phyloP scores from a whole-genome alignment of 345 rosid genomes.

The Gossypium rotundifolium region DNA sequence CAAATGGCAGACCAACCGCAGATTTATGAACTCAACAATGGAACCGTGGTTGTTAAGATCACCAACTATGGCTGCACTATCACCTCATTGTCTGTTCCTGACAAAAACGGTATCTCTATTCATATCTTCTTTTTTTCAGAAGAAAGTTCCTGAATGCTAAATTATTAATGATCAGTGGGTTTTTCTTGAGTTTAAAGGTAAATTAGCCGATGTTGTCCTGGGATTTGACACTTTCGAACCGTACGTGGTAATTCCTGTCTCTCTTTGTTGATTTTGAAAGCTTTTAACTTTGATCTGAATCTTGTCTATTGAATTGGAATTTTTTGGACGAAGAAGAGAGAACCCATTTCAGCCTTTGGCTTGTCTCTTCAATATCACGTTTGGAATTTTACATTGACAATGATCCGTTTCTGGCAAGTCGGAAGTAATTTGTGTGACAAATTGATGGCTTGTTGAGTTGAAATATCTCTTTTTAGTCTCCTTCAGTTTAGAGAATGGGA shows the following conservation, averaged over 20 bases:
- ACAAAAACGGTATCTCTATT: slow-evolving; percentile 52
- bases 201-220: slow-evolving; percentile 75
- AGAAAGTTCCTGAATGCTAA: neutral
- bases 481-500: neutral
- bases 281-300: slow-evolving; percentile 6
- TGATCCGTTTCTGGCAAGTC: neutral
- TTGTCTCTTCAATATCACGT: neutral
- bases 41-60: slow-evolving; percentile 66
- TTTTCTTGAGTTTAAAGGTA: slow-evolving; percentile 36
- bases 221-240: slow-evolving; percentile 89
- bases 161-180: slow-evolving; percentile 9
- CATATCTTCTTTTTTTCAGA: neutral
- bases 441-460: neutral
- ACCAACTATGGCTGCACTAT: slow-evolving; percentile 79
- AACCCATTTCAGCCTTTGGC: neutral
- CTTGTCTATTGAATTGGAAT: neutral
- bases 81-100: slow-evolving; percentile 67
- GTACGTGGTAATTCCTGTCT: slow-evolving; percentile 53
- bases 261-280: neutral
- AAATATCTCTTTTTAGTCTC: neutral
- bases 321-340: neutral
- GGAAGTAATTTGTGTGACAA: neutral
- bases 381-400: neutral
- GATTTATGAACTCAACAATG: slow-evolving; percentile 80
- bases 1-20: slow-evolving; percentile 62